Conservation (phyloP, 1,284 basidiomycete species). For the Trametes versicolor region DNA sequence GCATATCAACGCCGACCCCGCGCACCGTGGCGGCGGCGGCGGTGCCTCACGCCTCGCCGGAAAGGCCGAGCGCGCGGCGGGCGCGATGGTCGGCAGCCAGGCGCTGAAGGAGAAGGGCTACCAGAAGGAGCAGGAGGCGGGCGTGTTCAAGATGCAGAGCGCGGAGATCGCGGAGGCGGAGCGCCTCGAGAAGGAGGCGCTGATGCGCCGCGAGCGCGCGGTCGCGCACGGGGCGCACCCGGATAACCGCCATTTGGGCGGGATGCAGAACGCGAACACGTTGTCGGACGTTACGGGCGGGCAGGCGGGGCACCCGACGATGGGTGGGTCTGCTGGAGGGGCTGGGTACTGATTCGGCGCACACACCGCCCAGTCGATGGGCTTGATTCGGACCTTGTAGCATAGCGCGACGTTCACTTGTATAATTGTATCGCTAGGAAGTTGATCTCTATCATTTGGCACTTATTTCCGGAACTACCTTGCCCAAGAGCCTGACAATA, state of each 20-base stretch:
- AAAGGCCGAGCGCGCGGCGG: conserved; percentile 60
- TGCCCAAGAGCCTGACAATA: too few relatives aligned
- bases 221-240: conserved; percentile 60
- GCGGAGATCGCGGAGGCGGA: conserved; percentile 63
- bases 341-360: conserved; percentile 21
- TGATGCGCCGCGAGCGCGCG: conserved; percentile 59
- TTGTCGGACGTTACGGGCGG: conserved; percentile 28
- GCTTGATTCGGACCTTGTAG: conserved; percentile 4
- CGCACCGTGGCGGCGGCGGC: conserved; percentile 27
- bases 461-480: too few relatives aligned
- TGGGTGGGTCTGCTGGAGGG: conserved; percentile 10
- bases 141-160: conserved; percentile 55
- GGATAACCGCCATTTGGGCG: conserved; percentile 42
- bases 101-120: conserved; percentile 59
- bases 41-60: conserved; percentile 48
- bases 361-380: not conserved
- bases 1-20: conserved; percentile 36
- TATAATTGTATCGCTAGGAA: conserved; percentile 3
- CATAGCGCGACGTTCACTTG: not conserved
- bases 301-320: conserved; percentile 12
- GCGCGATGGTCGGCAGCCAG: conserved; percentile 56
- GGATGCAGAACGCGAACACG: conserved; percentile 31
- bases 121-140: conserved; percentile 65
- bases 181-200: conserved; percentile 60
- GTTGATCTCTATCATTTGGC: not conserved